phyloP scores from a whole-genome alignment of 805 yeast genomes.

The Yarrowia bubula region DNA sequence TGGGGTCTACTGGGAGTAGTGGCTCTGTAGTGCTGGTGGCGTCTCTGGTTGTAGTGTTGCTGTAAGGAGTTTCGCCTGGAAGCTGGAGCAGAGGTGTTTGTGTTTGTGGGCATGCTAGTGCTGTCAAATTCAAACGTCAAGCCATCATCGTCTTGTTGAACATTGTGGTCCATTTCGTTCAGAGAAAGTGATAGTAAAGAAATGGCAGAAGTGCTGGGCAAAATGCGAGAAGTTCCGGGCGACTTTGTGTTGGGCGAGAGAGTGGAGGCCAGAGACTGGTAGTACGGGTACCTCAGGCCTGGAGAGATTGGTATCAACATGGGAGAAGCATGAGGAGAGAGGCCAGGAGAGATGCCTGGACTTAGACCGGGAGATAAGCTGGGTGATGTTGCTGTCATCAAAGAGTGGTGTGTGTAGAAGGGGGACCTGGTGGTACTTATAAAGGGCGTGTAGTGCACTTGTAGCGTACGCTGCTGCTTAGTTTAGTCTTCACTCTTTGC shows the following conservation, averaged over 20 bases:
- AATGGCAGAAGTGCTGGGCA: conserved; percentile 28
- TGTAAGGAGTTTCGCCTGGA: conserved; percentile 6
- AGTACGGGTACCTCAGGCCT: conserved; percentile 18
- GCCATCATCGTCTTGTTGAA: conserved; percentile 1
- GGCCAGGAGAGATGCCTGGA: conserved; percentile 1
- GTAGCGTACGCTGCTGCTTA: no score
- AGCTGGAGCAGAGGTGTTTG: not conserved
- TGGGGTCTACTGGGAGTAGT: conserved; percentile 18
- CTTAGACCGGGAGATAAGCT: not conserved
- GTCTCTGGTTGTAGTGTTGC: conserved; percentile 25
- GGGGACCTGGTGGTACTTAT: not conserved
- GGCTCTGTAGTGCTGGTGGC: conserved; percentile 18
- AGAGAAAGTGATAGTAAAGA: conserved; percentile 24
- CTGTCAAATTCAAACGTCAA: conserved; percentile 5
- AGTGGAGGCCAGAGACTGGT: conserved; percentile 17
- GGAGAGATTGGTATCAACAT: conserved; percentile 25
- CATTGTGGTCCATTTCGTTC: not conserved
- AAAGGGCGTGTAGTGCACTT: not conserved
- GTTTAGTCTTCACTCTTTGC: no score
- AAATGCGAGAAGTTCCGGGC: conserved; percentile 6
- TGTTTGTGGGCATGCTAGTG: not conserved
- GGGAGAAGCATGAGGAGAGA: conserved; percentile 23
- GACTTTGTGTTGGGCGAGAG: conserved; percentile 11
- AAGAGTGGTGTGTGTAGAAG: not conserved
- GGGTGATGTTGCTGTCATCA: conserved; percentile 2